Base-by-base conservation (phyloP, 1,139 yeast species). In the Wickerhamiella pararugosa region DNA sequence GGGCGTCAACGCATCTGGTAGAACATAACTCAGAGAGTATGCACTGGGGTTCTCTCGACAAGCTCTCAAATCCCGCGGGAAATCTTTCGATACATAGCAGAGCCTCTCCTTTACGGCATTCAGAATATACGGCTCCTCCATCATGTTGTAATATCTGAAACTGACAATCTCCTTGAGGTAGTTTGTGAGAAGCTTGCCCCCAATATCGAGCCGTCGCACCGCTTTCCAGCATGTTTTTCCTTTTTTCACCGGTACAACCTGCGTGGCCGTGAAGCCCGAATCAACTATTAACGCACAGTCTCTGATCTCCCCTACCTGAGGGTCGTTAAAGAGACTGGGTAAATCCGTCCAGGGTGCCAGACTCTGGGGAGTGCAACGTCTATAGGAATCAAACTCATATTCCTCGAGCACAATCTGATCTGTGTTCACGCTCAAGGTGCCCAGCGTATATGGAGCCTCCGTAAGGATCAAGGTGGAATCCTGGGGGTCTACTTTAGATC, bases 361-460 rank as follows among this genome's bases (percentile, higher is more conserved):
- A 1, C 80, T 71, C 1, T 78, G 79, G 0, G 84, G 71, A 0
- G 78, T 70, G 2, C 79, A 71, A 37, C 87, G 58, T 46, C 74
- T 74, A 50, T 77, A 75, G 33, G 75, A 73, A 29, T 68, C 69
- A 55, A 90, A 81, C 6, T 84, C 94, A 54, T 79, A 90, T 56
- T 92, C 98, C 60, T 92, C 99, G 63, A 92, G 87, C 2, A 92
- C 73, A 1, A 90, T 80, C 61, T 87, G 95, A 58, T 90, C 98
- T 27, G 86, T 79, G 58, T 81, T 81, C 52, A 78, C 75, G 35
- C 94, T 82, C 35, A 90, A 66, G 43, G 78, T 82, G 1, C 95
- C 93, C 36, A 90, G 63, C 43, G 84, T 82, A 56, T 79, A 76
- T 21, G 94, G 90, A 9, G 87, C 69, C 54, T 90, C 97, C 1